These are phyloP conservation scores for Blumeriella jaapii DNA, from an alignment of 2,329 filamentous ascomycete species.

Conservation along the genomic window DNA sequence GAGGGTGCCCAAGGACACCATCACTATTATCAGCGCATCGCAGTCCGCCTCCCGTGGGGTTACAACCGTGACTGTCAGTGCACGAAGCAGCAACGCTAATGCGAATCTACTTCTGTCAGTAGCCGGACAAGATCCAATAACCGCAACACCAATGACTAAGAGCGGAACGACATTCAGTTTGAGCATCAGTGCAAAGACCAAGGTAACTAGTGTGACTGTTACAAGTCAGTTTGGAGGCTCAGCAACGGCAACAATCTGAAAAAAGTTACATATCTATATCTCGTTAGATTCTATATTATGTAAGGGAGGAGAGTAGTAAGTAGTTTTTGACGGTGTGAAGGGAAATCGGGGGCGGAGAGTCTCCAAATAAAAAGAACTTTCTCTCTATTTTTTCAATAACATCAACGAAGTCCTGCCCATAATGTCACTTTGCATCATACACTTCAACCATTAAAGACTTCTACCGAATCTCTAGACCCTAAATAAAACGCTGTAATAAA, in stretches of 20 bases:
- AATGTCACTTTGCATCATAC: too few species aligned
- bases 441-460: too few species aligned
- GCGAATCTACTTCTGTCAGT: neutral
- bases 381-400: too few species aligned
- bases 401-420: too few species aligned
- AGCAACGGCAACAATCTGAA: neutral
- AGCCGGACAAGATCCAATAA: neutral
- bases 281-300: too few species aligned
- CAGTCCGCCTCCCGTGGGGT: neutral
- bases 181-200: neutral
- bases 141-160: neutral
- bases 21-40: neutral
- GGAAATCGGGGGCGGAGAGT: too few species aligned
- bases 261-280: too few species aligned
- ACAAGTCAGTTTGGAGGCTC: neutral
- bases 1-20: neutral
- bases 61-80: neutral
- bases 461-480: too few species aligned
- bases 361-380: too few species aligned
- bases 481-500: too few species aligned
- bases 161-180: neutral
- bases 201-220: neutral
- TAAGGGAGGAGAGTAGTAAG: too few species aligned
- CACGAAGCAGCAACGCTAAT: neutral
- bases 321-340: too few species aligned